Conservation (phyloP, 2,329 filamentous ascomycete species). For the Colletotrichum sp. region DNA sequence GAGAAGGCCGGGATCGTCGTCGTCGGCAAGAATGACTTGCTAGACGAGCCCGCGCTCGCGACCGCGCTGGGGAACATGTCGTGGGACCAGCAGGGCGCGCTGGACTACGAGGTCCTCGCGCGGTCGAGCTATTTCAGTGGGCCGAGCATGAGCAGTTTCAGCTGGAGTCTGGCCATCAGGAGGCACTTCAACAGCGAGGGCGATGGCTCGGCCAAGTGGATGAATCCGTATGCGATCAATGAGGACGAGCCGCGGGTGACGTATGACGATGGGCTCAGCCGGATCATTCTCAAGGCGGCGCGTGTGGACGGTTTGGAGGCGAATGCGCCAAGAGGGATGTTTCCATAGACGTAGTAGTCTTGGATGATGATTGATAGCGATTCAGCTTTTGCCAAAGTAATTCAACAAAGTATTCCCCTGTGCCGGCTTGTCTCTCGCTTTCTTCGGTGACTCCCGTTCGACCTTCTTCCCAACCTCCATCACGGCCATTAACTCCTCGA, state of each 20-base stretch:
- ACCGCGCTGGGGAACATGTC: background rate
- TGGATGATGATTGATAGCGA: background rate
- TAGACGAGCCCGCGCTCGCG: background rate
- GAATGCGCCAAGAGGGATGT: background rate
- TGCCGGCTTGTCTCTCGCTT: conserved; percentile 28
- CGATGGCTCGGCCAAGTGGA: background rate
- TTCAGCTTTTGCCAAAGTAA: conserved; percentile 51
- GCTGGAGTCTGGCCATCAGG: background rate
- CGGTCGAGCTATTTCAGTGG: background rate
- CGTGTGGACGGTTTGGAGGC: background rate
- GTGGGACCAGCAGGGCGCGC: background rate
- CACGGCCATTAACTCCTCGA: conserved; percentile 66
- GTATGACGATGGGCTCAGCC: background rate
- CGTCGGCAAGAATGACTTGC: background rate
- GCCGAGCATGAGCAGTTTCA: background rate
- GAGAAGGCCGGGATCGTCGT: background rate
- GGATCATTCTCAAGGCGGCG: background rate
- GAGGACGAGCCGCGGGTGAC: background rate
- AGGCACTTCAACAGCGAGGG: background rate
- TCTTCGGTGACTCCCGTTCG: conserved; percentile 31
- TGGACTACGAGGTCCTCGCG: background rate
- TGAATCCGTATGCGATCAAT: background rate
- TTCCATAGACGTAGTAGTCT: background rate
- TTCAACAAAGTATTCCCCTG: conserved; percentile 61
- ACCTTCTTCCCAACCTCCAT: conserved; percentile 64